Base-by-base conservation (phyloP, 768 basidiomycete species). In the Rhodotorula graminis region DNA sequence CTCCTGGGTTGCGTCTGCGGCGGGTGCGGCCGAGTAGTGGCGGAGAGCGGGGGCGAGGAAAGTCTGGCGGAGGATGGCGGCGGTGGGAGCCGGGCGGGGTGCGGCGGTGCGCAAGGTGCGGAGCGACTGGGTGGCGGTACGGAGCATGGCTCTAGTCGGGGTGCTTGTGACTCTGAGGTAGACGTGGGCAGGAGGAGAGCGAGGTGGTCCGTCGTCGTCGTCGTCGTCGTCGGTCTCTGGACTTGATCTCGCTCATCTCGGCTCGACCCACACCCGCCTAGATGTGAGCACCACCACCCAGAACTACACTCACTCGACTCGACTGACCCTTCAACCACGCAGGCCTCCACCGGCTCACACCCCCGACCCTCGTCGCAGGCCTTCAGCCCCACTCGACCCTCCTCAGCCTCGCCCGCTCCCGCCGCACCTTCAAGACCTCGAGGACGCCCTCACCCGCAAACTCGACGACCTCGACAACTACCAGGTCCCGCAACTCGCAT, bases 401-500 rank as follows among this genome's bases (percentile, higher is more conserved):
- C 44, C 59, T 49, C 58, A 40, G 1, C 61, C 59, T 2, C 68
- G 67, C 29, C 29, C 74, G 3, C 71, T 76, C 40, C 68, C 71
- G 0, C n/a, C n/a, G 11, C n/a, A 56, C 47, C 52, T 73, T 33
- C 14, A 23, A 12, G 15, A 56, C 21, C 68, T 61, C 59, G 63
- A 57, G 21, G 42, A 61, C 57, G 61, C 68, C 21, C 80, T 87
- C 10, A 83, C 85, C 58, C 83, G 90, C 33, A 84, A 86, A 18
- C 83, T 87, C 71, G 84, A 81, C 6, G 91, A 93, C 81, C 80
- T 95, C 14, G 77, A 83, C 7, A 83, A 87, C 19, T 87, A 87
- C 76, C 90, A 92, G 80, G 84, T 96, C 47, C 90, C 92, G 2
- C 86, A 89, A 4, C 83, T 96, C 62, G 84, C 85, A 16, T 78